Base-by-base conservation (phyloP, 176 grass and related monocot species). In the Microstegium vimineum region DNA sequence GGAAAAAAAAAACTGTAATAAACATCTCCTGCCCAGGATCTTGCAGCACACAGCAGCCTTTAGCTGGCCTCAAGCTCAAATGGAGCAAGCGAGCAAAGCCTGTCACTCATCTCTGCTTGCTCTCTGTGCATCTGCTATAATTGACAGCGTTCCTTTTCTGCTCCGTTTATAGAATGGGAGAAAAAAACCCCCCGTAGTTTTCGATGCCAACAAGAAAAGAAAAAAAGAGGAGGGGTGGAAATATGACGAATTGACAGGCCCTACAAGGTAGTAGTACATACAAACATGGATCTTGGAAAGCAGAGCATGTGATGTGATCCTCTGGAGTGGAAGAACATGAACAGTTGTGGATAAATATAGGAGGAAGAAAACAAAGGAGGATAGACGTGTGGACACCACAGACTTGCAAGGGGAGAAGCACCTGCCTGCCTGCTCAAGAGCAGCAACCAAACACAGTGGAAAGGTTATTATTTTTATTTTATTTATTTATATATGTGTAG, bases 11-110 rank as follows among this genome's bases (percentile, higher is more conserved):
- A 30, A 40, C 28, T 12, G 14, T 68, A 79, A 79, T 68, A 79
- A 79, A 74, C 37, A 80, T 17, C 66, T 31, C 28, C 61, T 80
- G 46, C 13, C 81, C 57, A 80, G 37, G 75, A 84, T 84, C 60
- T n/a, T 79, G 76, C 28, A 30, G 81, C 81, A 84, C 18, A 5
- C 23, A 15, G 25, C 42, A 27, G 14, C 68, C 62, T 59, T 49
- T 47, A 5, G 1, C 60, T 59, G 15, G 3, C 0, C 46, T 68
- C 2, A 69, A 10, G 0, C 46, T 68, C 2, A 69, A 59, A 82
- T 18, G 71, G 52, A 17, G 71, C 14, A 68, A 75, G 16, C 52
- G 18, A 75, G 13, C 10, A 66, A 66, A 17, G 34, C 20, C 38
- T 77, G 79, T 5, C 40, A 26, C 70, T 10, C 15, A 59, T 59